Evolutionary conservation across 1,139 yeast species (phyloP), one percentile per base, ranked within the genome.

Genomic region (Yamadazyma trypodendri): DNA sequence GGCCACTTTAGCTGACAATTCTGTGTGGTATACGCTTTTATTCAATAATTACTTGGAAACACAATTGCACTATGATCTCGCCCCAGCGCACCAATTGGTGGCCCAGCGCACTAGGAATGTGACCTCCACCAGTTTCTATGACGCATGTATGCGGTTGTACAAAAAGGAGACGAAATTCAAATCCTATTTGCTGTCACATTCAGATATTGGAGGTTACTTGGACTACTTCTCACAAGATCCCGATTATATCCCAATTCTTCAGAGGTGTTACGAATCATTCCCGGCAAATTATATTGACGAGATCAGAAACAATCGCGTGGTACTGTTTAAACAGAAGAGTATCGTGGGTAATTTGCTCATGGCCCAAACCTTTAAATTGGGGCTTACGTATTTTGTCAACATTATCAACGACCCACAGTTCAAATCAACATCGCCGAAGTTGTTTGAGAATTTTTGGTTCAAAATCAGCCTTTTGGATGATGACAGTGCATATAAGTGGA

Each of bases 391-490:
- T 11, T 20, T 50, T 14, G 30, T 33, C 12, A 12, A 35, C 6
- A 23, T 38, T 13, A 31, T 36, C 14, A 15, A 29, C 4, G 28
- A 31, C 3, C n/a, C n/a, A n/a, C 15, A 21, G 28, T 11, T 28
- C 8, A 16, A 28, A 28, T 3, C 30, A 2, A 22, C 21, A 5
- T 24, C 35, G 3, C 36, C 37, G 7, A 24, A 17, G 15, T 24
- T 16, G 22, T 29, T 39, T 11, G 69, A 64, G 37, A 28, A 39
- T 18, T 49, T 62, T 31, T 61, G 63, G 60, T 56, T 60, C 35
- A 48, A 50, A 25, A 32, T 59, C 12, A 48, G 58, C 38, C 41
- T 50, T 7, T 51, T 62, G 31, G 66, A 61, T 37, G 66, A 61
- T 37, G 49, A 47, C n/a, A 39, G 44, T 5, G 54, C 51, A 35